Percentiles rank a stretch among this genome's conserved stretches.
These are phyloP conservation scores for Oldenlandia corymbosa DNA, from an alignment of 257 asterid genomes.

Conservation along the genomic window DNA sequence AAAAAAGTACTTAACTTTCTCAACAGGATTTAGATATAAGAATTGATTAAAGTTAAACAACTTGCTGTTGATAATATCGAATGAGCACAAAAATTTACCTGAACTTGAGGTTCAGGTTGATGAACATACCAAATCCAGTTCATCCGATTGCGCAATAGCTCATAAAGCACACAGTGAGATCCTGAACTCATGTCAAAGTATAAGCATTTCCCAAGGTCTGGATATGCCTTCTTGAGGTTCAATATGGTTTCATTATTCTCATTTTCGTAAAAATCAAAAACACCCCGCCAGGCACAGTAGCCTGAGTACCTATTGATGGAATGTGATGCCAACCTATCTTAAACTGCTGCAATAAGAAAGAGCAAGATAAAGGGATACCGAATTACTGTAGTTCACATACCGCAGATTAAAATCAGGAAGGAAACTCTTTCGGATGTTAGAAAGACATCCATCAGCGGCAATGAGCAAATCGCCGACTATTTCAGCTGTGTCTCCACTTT, in stretches of 20 bases:
- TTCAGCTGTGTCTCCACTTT: constrained; percentile 39
- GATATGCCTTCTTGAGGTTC: constrained; percentile 56
- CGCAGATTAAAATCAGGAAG: constrained; percentile 63
- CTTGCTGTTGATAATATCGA: background rate
- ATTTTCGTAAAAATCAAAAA: constrained; percentile 51
- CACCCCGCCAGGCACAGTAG: constrained; percentile 96
- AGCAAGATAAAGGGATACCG: no score
- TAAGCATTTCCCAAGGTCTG: constrained; percentile 73
- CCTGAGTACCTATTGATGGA: constrained; percentile 90
- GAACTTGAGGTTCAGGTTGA: constrained; percentile 65
- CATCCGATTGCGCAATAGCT: constrained; percentile 55
- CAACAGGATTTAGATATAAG: no score
- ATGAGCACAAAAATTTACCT: constrained; percentile 44
- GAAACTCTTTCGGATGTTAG: constrained; percentile 51
- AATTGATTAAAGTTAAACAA: no score
- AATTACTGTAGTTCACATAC: constrained; percentile 28
- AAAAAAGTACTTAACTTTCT: no score
- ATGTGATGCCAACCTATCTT: background rate
- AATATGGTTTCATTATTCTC: constrained; percentile 48
- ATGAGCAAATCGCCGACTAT: constrained; percentile 52
- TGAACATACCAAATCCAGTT: constrained; percentile 95
- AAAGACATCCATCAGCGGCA: constrained; percentile 83
- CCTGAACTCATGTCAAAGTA: constrained; percentile 59
- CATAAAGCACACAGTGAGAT: constrained; percentile 62
- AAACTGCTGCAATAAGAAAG: background rate